Base-by-base conservation (phyloP, 495 filamentous ascomycete genomes). In the Penicillium egyptiacum region DNA sequence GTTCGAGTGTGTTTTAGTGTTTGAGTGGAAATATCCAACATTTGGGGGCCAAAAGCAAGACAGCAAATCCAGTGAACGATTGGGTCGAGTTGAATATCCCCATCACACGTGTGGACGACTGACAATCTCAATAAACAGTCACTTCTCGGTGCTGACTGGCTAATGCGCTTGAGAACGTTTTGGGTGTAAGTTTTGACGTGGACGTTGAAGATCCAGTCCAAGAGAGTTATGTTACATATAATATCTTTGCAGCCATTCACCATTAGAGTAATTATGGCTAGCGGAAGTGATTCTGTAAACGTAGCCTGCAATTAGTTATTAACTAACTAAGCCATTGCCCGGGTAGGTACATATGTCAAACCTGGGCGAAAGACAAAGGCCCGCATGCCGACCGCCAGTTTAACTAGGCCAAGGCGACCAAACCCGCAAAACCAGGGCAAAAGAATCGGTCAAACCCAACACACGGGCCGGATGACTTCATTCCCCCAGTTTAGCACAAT, bases 141-240 rank as follows among this genome's bases (percentile, higher is more conserved):
- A 2, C 3, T 53, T 55, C 50, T 50, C 7, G 53, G 20, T 39
- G 39, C 26, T 64, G 22, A 64, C 54, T 64, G 61, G 61, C 33
- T 39, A 50, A 37, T 42, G 22, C 30, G 8, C n/a, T 20, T 20
- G 31, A 19, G 7, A 6, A 26, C 8, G 31, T 22, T 42, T 37
- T 39, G 9, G 31, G 22, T 47, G 10, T 35, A 44, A 10, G 41
- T 19, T 19, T 45, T 39, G 42, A 46, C 43, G 28, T 48, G 43
- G 43, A 54, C 51, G 30, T 54, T 54, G 22, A 43, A 39, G 11
- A 46, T 46, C 30, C 23, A 22, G 20, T 17, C 16, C n/a, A 41
- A 52, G 22, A 30, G 20, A 23, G 12, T 17, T n/a, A 40, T 25
- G 22, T 31, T 17, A 26, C 4, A 42, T 42, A 26, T 53, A n/a